phyloP scores from a whole-genome alignment of 1,284 basidiomycete species.

The Nidula niveotomentosa region DNA sequence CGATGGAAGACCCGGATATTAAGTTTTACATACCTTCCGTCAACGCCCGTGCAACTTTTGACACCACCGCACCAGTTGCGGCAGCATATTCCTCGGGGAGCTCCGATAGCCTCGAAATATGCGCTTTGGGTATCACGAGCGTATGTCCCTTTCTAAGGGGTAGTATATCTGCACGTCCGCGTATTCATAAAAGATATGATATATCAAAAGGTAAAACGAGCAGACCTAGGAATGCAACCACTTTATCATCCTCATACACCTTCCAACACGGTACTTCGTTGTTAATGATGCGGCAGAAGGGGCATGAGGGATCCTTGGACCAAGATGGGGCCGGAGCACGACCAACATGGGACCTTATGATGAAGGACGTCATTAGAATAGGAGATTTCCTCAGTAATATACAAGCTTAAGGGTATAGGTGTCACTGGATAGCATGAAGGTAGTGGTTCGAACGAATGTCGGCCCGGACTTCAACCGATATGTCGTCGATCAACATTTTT shows the following conservation, averaged over 20 bases:
- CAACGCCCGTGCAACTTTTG: slow-evolving; percentile 61
- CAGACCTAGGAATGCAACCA: slow-evolving; percentile 69
- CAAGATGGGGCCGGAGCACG: slow-evolving; percentile 44
- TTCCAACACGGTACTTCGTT: slow-evolving; percentile 44
- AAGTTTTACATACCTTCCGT: slow-evolving; percentile 48
- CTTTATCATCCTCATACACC: slow-evolving; percentile 64
- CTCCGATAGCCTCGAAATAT: slow-evolving; percentile 62
- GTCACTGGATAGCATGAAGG: not conserved
- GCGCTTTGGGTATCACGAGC: slow-evolving; percentile 67
- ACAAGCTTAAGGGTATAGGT: not conserved
- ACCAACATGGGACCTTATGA: slow-evolving; percentile 61
- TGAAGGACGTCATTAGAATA: slow-evolving; percentile 65
- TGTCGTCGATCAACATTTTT: too few relatives aligned
- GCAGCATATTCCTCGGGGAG: slow-evolving; percentile 61
- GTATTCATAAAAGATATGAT: too few relatives aligned
- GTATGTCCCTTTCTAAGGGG: slow-evolving; percentile 69
- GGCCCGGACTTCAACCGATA: too few relatives aligned
- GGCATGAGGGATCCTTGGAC: slow-evolving; percentile 45
- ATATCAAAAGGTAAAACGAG: not conserved
- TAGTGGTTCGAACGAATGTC: too few relatives aligned
- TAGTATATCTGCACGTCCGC: slow-evolving; percentile 53
- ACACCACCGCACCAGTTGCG: slow-evolving; percentile 56
- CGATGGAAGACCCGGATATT: not conserved
- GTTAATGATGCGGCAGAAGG: slow-evolving; percentile 64
- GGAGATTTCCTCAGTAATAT: not conserved